Evolutionary conservation across 345 rosid species (phyloP), one percentile per base, ranked within the genome.

Genomic region (Ceriops decandra): DNA sequence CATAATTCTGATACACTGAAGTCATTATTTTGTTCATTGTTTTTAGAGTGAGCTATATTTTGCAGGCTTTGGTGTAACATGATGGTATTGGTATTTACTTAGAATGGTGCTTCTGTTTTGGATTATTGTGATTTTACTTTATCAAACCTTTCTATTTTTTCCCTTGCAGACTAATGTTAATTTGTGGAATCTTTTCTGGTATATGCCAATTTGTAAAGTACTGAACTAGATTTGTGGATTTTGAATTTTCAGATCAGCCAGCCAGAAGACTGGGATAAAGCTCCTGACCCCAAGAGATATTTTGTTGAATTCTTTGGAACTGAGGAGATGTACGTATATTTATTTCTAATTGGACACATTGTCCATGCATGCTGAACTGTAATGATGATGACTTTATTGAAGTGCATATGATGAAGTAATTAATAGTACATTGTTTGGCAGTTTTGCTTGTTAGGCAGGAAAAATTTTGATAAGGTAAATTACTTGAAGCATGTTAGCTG

Each of bases 271-370:
- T 91, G 91, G 92, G 71, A 87, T 42, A 82, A 68, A 30, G 76
- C 72, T 49, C 87, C 87, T 38, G 97, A 93, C 75, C 91, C 92
- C 42, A 91, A 84, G 81, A 93, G 88, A 75, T 77, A 83, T 73
- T 93, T 93, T 77, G 96, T 91, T 70, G 79, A 81, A 35, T 93
- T 91, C 74, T 93, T 86, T 33, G 97, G 98, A 77, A 93, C 98
- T 30, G 72, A 83, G 69, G 97, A 93, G 82, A 91, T 93, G 97
- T 93, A 78, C 85, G 97, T 81, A 54, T 30, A 57, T 52, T 36
- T 69, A 36, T 46, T 76, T 30, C 49, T 26, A 21, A 60, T 8
- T 56, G 24, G 30, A 22, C 26, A 24, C 10, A 21, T 24, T 11
- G 59, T 42, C 5, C 5, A 11, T 13, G 17, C 49, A 42, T 8